phyloP scores from a whole-genome alignment of 331 rosid species.

The Dryas integrifolia region DNA sequence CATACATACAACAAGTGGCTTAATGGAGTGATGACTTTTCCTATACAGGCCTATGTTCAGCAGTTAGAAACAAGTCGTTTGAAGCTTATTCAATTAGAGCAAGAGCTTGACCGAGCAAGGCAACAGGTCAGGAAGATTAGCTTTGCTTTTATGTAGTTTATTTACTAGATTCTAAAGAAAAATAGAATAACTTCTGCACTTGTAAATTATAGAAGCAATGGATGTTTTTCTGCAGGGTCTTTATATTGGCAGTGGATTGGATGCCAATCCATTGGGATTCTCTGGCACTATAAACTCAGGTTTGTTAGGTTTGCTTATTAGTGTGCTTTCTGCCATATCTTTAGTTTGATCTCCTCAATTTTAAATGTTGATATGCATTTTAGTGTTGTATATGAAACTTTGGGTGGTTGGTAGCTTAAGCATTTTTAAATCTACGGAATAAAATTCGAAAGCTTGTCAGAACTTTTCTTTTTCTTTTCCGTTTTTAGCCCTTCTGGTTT shows the following conservation, averaged over 20 bases:
- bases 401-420: neutral
- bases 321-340: constrained; percentile 24
- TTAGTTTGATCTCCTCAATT: constrained; percentile 5
- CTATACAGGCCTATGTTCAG: constrained; percentile 74
- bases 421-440: neutral
- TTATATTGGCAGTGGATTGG: constrained; percentile 56
- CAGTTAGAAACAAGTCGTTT: constrained; percentile 88
- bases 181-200: neutral
- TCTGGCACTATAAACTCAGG: constrained; percentile 75
- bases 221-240: constrained; percentile 61
- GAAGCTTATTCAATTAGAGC: constrained; percentile 74
- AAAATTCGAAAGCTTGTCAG: neutral
- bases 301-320: constrained; percentile 59
- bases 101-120: constrained; percentile 67
- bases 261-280: constrained; percentile 56
- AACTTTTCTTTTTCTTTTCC: neutral
- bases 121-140: constrained; percentile 57
- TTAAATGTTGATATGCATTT: neutral
- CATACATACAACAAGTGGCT: constrained; percentile 11
- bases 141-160: constrained; percentile 15
- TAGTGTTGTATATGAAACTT: neutral
- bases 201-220: constrained; percentile 20
- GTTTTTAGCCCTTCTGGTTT: neutral
- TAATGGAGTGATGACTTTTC: constrained; percentile 20
- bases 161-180: constrained; percentile 19